These are phyloP conservation scores for Amphibolis antarctica DNA, from an alignment of 106 monocot species.

Conservation along the genomic window DNA sequence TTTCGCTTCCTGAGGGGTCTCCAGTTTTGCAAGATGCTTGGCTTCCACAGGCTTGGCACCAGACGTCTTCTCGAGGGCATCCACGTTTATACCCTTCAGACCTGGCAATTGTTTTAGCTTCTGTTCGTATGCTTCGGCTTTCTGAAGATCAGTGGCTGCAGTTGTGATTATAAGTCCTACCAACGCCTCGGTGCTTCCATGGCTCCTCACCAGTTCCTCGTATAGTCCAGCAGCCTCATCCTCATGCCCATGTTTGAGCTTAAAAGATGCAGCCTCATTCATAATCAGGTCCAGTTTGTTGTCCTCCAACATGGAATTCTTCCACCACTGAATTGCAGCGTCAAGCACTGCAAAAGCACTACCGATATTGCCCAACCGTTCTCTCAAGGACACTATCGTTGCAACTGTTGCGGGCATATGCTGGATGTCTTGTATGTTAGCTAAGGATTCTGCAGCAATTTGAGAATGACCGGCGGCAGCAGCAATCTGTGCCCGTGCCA, in stretches of 20 bases:
- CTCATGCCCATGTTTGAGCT: slow-evolving; percentile 42
- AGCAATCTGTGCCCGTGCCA: slow-evolving; percentile 88
- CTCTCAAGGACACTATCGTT: slow-evolving; percentile 63
- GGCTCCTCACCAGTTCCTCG: slow-evolving; percentile 36
- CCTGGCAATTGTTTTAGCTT: slow-evolving; percentile 48
- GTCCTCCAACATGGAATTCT: slow-evolving; percentile 64
- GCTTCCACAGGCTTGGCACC: slow-evolving; percentile 64
- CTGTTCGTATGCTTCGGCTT: slow-evolving; percentile 83
- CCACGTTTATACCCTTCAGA: slow-evolving; percentile 55
- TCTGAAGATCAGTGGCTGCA: slow-evolving; percentile 46
- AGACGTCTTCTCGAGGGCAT: slow-evolving; percentile 64
- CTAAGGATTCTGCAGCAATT: slow-evolving; percentile 59
- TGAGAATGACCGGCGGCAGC: slow-evolving; percentile 59
- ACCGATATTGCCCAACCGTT: slow-evolving; percentile 35
- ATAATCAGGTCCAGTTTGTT: slow-evolving; percentile 50
- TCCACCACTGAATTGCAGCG: slow-evolving; percentile 74
- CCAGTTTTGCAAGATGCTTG: slow-evolving; percentile 24
- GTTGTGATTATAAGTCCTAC: slow-evolving; percentile 43
- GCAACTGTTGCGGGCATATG: slow-evolving; percentile 77
- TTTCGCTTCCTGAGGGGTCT: slow-evolving; percentile 45
- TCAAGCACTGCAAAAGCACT: slow-evolving; percentile 46
- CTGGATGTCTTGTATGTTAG: slow-evolving; percentile 58
- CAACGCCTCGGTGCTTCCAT: slow-evolving; percentile 31
- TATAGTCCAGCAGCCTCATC: slow-evolving; percentile 41
- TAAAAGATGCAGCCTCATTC: slow-evolving; percentile 56